Percentiles rank a stretch among this genome's conserved stretches.
phyloP scores from a whole-genome alignment of 1,284 basidiomycete species.

The Inonotus hispidus region DNA sequence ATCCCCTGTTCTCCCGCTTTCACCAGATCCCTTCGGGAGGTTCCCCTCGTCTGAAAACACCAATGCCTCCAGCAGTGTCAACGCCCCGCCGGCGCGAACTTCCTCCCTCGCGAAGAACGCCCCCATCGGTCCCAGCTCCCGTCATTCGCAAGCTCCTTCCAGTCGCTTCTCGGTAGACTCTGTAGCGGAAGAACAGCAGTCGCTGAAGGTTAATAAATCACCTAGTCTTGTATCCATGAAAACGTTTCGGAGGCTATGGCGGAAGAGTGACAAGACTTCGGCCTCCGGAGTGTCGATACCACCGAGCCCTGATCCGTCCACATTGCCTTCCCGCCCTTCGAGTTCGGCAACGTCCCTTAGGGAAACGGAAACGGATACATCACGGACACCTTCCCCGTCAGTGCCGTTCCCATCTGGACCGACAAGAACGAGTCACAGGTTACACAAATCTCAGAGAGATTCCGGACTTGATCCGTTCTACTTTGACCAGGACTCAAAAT shows the following conservation, averaged over 20 bases:
- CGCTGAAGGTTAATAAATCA: conserved; percentile 22
- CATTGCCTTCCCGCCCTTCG: conserved; percentile 23
- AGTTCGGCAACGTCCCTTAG: conserved; percentile 12
- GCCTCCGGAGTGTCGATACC: conserved; percentile 20
- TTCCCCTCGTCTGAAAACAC: conserved; percentile 43
- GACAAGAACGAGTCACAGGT: conserved; percentile 8
- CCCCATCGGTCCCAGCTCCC: neutral
- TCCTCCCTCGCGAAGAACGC: conserved; percentile 10
- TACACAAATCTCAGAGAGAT: conserved; percentile 6
- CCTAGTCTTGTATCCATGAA: conserved; percentile 58
- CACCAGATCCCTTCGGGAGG: conserved; percentile 73
- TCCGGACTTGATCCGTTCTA: conserved; percentile 40
- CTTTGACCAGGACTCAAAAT: conserved; percentile 64
- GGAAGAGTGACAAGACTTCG: conserved; percentile 51
- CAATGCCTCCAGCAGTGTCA: neutral
- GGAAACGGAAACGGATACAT: conserved; percentile 16
- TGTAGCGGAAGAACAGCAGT: conserved; percentile 37
- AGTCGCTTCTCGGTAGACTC: conserved; percentile 77
- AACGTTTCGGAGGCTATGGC: conserved; percentile 67
- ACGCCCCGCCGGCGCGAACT: conserved; percentile 7
- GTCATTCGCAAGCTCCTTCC: conserved; percentile 28
- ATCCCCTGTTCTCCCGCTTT: conserved; percentile 60
- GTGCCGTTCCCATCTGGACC: conserved; percentile 22
- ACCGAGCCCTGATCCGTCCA: conserved; percentile 26
- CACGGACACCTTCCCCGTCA: conserved; percentile 21